phyloP scores from a whole-genome alignment of 441 rosid species.

The Pelargonium exstipulatum region DNA sequence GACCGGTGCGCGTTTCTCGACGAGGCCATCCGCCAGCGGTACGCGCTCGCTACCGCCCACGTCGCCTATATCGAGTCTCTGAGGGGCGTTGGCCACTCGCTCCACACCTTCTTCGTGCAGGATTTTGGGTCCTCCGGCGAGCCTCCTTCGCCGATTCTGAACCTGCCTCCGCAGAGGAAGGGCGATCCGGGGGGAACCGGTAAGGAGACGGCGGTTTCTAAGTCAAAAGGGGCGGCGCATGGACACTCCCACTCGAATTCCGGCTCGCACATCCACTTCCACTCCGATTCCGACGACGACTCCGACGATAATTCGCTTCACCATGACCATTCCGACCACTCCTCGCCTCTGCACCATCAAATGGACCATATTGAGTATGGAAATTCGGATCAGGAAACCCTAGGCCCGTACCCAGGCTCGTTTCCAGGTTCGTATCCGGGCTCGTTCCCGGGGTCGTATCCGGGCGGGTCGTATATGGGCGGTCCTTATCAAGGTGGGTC shows the following conservation, averaged over 20 bases:
- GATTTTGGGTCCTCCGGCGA: constrained; percentile 16
- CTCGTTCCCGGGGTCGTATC: constrained; percentile 15
- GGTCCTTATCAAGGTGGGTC: no score
- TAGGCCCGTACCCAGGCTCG: constrained; percentile 16
- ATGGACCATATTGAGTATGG: constrained; percentile 27
- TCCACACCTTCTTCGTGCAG: constrained; percentile 45
- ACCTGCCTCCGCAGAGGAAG: constrained; percentile 49
- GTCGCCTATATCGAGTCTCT: constrained; percentile 52
- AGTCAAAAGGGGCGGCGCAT: constrained; percentile 5
- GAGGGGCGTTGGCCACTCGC: constrained; percentile 45
- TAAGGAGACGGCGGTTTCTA: background rate
- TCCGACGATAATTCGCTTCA: constrained; percentile 30
- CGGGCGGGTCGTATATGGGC: constrained; percentile 8
- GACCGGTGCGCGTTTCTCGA: constrained; percentile 62
- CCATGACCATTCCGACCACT: constrained; percentile 33
- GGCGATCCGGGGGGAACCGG: constrained; percentile 24
- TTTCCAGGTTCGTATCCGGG: constrained; percentile 22
- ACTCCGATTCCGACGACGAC: constrained; percentile 48
- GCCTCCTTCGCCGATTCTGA: constrained; percentile 31
- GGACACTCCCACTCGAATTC: constrained; percentile 42
- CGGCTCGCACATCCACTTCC: constrained; percentile 54
- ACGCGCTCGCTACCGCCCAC: constrained; percentile 65
- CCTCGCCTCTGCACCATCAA: constrained; percentile 44
- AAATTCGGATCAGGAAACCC: constrained; percentile 21
- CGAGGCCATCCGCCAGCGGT: constrained; percentile 62